Evolutionary conservation across 352 stramenopile genomes (phyloP), one percentile per base, ranked within the genome.

Genomic region (Globisporangium sylvaticum): DNA sequence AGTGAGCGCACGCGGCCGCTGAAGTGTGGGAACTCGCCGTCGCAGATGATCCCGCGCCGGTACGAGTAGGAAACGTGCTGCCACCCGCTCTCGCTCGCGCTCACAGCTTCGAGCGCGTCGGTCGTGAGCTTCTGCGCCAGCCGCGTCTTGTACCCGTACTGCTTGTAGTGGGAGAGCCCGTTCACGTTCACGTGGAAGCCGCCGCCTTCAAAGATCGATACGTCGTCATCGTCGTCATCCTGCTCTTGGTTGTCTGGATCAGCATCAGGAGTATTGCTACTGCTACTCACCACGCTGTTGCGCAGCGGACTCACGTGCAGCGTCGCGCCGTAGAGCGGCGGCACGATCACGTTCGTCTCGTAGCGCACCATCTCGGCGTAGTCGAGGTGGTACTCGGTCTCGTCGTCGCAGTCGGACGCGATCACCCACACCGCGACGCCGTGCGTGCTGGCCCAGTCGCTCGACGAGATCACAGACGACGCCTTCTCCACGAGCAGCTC

Each of bases 1-100:
- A 92, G 65, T 4, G 67, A 50, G 2, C 77, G 81, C 56, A 92
- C 84, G 25, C 79, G 79, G 1, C 73, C 75, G 54, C 84, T 90
- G 60, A 90, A 89, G 63, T 92, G 84, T 14, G 84, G 77, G 54
- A 90, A 80, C 58, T 90, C 80, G 34, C 84, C 84, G 61, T 90
- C 80, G 64, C 83, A 89, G 31, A 92, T 24, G 58, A 90, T 90
- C 3, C 79, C 82, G 12, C 82, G 81, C 1, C 80, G 72, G 62
- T 90, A 87, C 22, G 50, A 63, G 64, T 92, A 92, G 18, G 74
- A 27, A 1, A 90, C 71, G 29, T 54, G 63, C 31, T 77, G 55
- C 82, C 82, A 90, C 24, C 78, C 80, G 0, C 37, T 27, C 62
- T 88, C 82, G 1, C 22, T 70, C 0, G 55, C 18, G 24, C 62